A percentile compares a stretch with the other conserved stretches of the same genome.
phyloP scores from a whole-genome alignment of 257 asterid genomes.

The Linaria vulgaris region DNA sequence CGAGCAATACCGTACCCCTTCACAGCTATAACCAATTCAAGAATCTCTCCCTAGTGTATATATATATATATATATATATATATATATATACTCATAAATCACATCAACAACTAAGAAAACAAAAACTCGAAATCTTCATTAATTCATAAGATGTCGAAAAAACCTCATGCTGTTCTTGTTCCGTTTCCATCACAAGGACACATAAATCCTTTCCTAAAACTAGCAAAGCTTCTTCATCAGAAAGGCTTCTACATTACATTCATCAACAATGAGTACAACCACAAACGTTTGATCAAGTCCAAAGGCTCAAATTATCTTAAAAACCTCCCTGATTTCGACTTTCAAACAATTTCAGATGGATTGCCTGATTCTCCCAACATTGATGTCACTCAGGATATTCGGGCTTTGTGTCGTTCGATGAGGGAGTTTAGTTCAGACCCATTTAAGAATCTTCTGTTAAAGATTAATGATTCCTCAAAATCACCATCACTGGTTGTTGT shows the following conservation, averaged over 20 bases:
- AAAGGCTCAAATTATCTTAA: not conserved
- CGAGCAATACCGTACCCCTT: too few relatives aligned
- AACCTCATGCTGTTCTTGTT: constrained; percentile 28
- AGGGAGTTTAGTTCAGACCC: constrained; percentile 5
- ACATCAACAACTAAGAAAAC: too few relatives aligned
- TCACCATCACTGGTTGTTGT: not conserved
- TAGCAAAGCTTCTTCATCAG: constrained; percentile 27
- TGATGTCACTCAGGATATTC: constrained; percentile 14
- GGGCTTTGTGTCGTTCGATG: constrained; percentile 12
- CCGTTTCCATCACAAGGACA: constrained; percentile 35
- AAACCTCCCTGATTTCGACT: constrained; percentile 19
- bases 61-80: too few relatives aligned
- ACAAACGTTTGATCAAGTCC: constrained; percentile 23
- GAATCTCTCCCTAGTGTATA: too few relatives aligned
- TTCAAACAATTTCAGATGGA: constrained; percentile 28
- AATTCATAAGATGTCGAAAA: not conserved
- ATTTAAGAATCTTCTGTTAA: constrained; percentile 7
- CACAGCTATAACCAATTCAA: too few relatives aligned
- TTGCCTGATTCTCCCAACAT: constrained; percentile 23
- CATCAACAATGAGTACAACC: constrained; percentile 27
- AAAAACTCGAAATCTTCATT: not conserved
- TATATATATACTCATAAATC: not conserved
- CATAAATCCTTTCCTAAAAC: constrained; percentile 31
- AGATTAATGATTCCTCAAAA: constrained; percentile 13
- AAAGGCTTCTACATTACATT: constrained; percentile 22